Evolutionary conservation across 768 basidiomycete genomes (phyloP), one percentile per base, ranked within the genome.

Genomic region (Lentinula lateritia): DNA sequence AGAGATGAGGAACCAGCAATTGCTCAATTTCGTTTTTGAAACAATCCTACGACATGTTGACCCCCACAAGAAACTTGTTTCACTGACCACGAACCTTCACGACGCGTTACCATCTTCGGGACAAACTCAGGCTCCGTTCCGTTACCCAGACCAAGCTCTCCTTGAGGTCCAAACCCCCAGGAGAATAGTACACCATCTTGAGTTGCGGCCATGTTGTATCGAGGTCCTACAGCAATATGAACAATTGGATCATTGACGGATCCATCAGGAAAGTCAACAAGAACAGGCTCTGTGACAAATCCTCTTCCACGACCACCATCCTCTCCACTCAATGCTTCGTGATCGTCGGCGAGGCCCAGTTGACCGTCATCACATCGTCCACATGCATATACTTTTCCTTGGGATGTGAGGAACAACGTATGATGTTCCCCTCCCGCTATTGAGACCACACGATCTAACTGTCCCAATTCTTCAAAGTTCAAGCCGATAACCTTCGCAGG

Each of bases 161-260:
- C 79, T 61, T 79, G 78, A 15, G 77, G 69, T 35, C 79, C 79
- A 52, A 77, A 74, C 52, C 82, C 82, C 83, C 83, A 83, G 12
- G 79, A 69, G 62, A 77, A 81, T 66, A 83, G 67, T 9, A 78
- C 75, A 38, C 81, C 82, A 46, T 65, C 75, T 60, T 69, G 65
- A 12, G 82, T 80, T 52, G 82, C 70, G 10, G 82, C 82, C 65
- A 82, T 69, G 57, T 82, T 83, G 64, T 80, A 80, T 66, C 80
- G 80, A 28, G 78, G 80, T 12, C 82, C 83, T 4, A 71, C 79
- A 1, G 80, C 73, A 56, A 83, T 73, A 58, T 76, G 72, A 23
- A 78, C 69, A 56, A 83, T 73, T 4, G 76, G 79, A 60, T 83
- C 82, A 35, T 71, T 66, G 12, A 18, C 53, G 18, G 32, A 10